A percentile compares a stretch with the other conserved stretches of the same genome.
These are phyloP conservation scores for Flueggea neowawraea DNA, from an alignment of 441 rosid genomes.

Conservation along the genomic window DNA sequence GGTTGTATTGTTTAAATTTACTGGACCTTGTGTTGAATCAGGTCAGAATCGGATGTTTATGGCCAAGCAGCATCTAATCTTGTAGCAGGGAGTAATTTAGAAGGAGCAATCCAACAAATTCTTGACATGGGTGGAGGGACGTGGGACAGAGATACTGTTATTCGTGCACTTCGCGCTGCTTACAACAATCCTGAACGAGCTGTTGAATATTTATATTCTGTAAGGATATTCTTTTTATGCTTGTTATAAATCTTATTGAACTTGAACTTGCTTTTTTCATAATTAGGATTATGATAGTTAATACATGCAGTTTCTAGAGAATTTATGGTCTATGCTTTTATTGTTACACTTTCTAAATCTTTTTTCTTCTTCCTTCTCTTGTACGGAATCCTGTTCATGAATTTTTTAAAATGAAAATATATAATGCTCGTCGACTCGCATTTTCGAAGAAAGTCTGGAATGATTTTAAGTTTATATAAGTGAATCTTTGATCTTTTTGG, in stretches of 20 bases:
- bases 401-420: not conserved
- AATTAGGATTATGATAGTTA: not conserved
- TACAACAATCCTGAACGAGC: constrained; percentile 95
- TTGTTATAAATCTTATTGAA: not conserved
- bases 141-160: constrained; percentile 84
- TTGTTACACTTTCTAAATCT: no score
- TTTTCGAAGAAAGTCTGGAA: not conserved
- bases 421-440: no score
- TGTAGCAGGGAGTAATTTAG: constrained; percentile 74
- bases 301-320: not conserved
- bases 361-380: not conserved
- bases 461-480: not conserved
- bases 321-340: not conserved
- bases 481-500: not conserved
- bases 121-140: constrained; percentile 95
- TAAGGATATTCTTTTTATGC: constrained; percentile 24
- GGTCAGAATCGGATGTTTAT: constrained; percentile 50
- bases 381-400: not conserved
- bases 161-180: constrained; percentile 92
- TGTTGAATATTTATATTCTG: constrained; percentile 88
- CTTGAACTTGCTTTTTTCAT: not conserved
- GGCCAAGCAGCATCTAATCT: constrained; percentile 88
- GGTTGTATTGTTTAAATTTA: no score
- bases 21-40: constrained; percentile 21
- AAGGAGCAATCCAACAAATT: constrained; percentile 73